These are phyloP conservation scores for Talaromyces sp. DNA, from an alignment of 2,329 filamentous ascomycete species.

Conservation along the genomic window DNA sequence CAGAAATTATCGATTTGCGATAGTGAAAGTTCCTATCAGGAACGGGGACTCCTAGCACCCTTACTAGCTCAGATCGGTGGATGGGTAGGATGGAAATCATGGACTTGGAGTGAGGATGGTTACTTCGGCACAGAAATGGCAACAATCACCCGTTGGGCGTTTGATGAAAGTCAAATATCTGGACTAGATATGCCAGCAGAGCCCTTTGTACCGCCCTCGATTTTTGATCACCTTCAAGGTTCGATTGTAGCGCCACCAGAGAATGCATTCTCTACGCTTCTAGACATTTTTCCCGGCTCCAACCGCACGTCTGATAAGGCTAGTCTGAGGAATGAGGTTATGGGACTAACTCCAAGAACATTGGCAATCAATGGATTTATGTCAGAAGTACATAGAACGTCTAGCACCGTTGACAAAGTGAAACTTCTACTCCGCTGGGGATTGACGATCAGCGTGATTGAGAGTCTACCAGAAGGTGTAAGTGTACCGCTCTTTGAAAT, in stretches of 20 bases:
- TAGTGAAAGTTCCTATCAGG: constrained; percentile 46
- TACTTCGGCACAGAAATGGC: constrained; percentile 62
- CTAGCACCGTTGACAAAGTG: constrained; percentile 61
- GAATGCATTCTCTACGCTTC: constrained; percentile 48
- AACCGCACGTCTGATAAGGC: constrained; percentile 29
- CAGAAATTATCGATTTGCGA: constrained; percentile 69
- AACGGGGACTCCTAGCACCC: constrained; percentile 59
- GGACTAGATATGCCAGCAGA: constrained; percentile 45
- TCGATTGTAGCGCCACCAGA: constrained; percentile 32
- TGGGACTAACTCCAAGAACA: constrained; percentile 60
- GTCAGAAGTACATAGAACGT: constrained; percentile 49
- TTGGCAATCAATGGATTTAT: constrained; percentile 68
- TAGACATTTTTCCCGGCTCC: constrained; percentile 45
- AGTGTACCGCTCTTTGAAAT: constrained; percentile 76
- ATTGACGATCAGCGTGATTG: constrained; percentile 62
- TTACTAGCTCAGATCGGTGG: constrained; percentile 74
- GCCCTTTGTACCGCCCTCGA: constrained; percentile 57
- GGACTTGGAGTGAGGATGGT: constrained; percentile 52
- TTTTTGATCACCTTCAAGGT: constrained; percentile 55
- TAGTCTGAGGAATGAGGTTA: constrained; percentile 37
- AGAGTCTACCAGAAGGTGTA: constrained; percentile 83
- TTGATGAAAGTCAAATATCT: constrained; percentile 52
- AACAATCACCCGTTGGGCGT: constrained; percentile 53
- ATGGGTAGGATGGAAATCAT: constrained; percentile 74
- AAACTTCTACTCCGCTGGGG: constrained; percentile 70